Evolutionary conservation across 371 early-diverging fungal genomes (phyloP).

Genomic region (Mucor velutinosus): DNA sequence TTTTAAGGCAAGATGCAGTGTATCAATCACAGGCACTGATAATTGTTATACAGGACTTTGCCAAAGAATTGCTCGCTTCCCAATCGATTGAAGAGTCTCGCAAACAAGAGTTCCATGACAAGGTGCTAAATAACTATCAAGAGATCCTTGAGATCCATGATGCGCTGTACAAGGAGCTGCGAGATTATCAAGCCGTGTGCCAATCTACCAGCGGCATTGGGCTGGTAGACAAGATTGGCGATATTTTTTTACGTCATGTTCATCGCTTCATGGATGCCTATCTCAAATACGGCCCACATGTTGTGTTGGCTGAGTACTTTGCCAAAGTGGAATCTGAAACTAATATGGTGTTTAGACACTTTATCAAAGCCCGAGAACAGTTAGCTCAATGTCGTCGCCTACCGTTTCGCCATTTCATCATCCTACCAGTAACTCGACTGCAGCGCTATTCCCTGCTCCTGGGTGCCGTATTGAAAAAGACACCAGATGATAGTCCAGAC

Average conservation of each 20-base stretch:
- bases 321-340: slow-evolving; percentile 72
- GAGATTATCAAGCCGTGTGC: slow-evolving; percentile 64
- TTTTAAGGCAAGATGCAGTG: background rate
- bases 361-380: slow-evolving; percentile 68
- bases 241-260: slow-evolving; percentile 78
- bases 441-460: slow-evolving; percentile 89
- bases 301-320: slow-evolving; percentile 78
- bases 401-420: slow-evolving; percentile 57
- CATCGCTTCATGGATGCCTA: slow-evolving; percentile 72
- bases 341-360: slow-evolving; percentile 74
- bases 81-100: slow-evolving; percentile 61
- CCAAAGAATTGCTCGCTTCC: slow-evolving; percentile 31
- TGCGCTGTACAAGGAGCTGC: slow-evolving; percentile 69
- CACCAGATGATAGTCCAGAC: slow-evolving; percentile 67
- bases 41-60: slow-evolving; percentile 28
- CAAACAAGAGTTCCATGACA: slow-evolving; percentile 69
- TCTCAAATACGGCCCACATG: slow-evolving; percentile 85
- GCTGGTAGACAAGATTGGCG: slow-evolving; percentile 82
- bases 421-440: slow-evolving; percentile 81
- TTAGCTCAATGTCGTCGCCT: slow-evolving; percentile 70
- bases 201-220: slow-evolving; percentile 53
- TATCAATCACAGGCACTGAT: background rate
- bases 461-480: slow-evolving; percentile 80
- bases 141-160: slow-evolving; percentile 75
- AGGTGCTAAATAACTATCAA: slow-evolving; percentile 81